Evolutionary conservation across 306 rosid species (phyloP), one percentile per base, ranked within the genome.

Genomic region (Cucumis cinereus): DNA sequence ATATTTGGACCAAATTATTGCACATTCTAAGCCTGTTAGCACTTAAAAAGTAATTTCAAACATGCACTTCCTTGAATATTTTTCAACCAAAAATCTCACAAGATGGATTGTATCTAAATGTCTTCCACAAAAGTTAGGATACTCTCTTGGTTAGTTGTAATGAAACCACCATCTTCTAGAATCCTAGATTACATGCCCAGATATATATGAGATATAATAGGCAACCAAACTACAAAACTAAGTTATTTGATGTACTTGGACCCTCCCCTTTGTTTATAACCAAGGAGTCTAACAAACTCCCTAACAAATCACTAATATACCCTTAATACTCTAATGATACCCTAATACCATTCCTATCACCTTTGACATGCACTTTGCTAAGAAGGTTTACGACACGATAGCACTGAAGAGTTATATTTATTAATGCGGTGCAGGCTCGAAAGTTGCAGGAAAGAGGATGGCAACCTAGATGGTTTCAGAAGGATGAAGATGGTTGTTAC

Each of bases 361-460:
- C 0, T 30, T 74, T 74, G 3, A 54, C 50, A 52, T 13, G 16
- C 55, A 52, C 40, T 57, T 10, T 38, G 26, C 8, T 13, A 20
- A 16, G 28, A 73, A 10, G 13, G 4, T 22, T 24, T 49, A 71
- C 2, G 13, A 35, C 24, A 38, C 33, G 17, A 12, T 40, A 57
- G 23, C 35, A 59, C 12, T 16, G n/a, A 3, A 35, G 35, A 62
- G n/a, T 17, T 63, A 28, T 17, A 20, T 28, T 62, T 64, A 10
- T 19, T 7, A 19, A 61, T 77, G 16, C 71, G 79, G 75, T 71
- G 78, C 90, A 94, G 99, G 99, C 99, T 43, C 88, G 97, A 81
- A 94, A 83, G 87, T 85, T 92, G 92, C 99, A 94, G 80, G 99
- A 94, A 81, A 90, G 95, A 80, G 99, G 99, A 53, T 94, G 99